Base-by-base conservation (phyloP, 768 basidiomycete species). In the Pulveroboletus sp. region DNA sequence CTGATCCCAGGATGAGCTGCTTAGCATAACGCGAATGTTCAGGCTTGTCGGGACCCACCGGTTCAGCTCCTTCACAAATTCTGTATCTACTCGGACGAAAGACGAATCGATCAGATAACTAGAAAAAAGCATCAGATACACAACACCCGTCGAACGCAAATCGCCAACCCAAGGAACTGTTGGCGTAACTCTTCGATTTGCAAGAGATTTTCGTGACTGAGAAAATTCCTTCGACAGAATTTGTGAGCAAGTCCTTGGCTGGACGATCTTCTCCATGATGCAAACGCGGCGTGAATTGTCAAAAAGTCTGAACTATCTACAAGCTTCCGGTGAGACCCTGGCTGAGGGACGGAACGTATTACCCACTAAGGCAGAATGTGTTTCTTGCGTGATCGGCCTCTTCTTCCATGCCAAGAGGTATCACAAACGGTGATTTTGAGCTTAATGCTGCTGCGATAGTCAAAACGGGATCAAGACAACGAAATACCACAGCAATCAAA, bases 171-270 rank as follows among this genome's bases (percentile, higher is more conserved):
- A 47, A 92, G 71, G 54, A 91, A 81, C 64, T 99, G 95, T 61
- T 93, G 92, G 27, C 94, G 83, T 32, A 97, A 77, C 62, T 97
- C 95, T 66, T 98, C 95, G 28, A 99, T 95, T 69, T 96, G 93
- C 69, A 92, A 85, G 43, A 99, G 72, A 63, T 93, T 97, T 84
- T 92, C 91, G 57, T 92, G 82, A 55, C 89, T 93, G 32, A 95
- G 73, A 57, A 81, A 94, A 62, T 89, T 89, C 41, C 70, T 72
- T 58, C 82, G 78, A 67, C 92, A 94, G 63, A 93, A 93, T 48
- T 85, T 82, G 49, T 83, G 76, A 47, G 83, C 82, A 57, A 73
- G 74, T 36, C 70, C 71, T 21, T 76, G 71, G 57, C 87, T 89
- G 7, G 78, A 73, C 26, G 78, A 87, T 31, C 79, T 76, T 27